phyloP scores from a whole-genome alignment of 257 asterid species.

The Nicotiana paniculata region DNA sequence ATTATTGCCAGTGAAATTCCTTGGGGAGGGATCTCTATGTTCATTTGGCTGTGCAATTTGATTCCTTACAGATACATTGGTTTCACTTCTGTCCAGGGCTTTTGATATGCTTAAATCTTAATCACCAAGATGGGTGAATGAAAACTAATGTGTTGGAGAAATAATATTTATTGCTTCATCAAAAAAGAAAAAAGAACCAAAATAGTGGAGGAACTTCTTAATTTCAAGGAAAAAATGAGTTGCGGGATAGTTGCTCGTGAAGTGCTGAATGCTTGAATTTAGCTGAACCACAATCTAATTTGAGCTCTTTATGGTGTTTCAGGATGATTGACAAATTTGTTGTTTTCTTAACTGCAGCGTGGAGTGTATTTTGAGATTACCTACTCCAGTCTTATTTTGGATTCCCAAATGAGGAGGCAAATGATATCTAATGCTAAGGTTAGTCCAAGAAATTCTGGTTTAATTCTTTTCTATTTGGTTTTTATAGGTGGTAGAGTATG shows the following conservation, averaged over 20 bases:
- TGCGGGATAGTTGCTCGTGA: neutral
- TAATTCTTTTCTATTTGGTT: neutral
- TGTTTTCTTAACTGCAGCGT: slow-evolving; percentile 49
- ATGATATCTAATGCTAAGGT: slow-evolving; percentile 81
- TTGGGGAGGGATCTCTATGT: neutral
- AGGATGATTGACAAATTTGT: neutral
- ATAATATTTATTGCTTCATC: too few relatives aligned
- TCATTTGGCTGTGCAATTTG: neutral
- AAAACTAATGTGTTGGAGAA: neutral
- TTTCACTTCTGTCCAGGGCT: neutral
- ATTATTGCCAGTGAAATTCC: neutral
- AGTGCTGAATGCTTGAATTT: neutral
- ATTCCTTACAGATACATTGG: neutral
- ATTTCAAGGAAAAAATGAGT: neutral
- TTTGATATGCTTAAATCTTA: neutral
- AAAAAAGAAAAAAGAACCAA: too few relatives aligned
- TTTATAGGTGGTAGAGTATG: neutral
- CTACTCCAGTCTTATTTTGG: slow-evolving; percentile 61
- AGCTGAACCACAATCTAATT: slow-evolving; percentile 5
- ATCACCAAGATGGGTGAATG: neutral
- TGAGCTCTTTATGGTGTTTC: neutral
- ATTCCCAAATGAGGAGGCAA: slow-evolving; percentile 69
- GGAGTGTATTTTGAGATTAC: slow-evolving; percentile 88
- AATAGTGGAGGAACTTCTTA: neutral
- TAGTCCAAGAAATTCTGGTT: slow-evolving; percentile 8